phyloP scores from a whole-genome alignment of 2,329 filamentous ascomycete species.

The Pseudocercospora eumusae region DNA sequence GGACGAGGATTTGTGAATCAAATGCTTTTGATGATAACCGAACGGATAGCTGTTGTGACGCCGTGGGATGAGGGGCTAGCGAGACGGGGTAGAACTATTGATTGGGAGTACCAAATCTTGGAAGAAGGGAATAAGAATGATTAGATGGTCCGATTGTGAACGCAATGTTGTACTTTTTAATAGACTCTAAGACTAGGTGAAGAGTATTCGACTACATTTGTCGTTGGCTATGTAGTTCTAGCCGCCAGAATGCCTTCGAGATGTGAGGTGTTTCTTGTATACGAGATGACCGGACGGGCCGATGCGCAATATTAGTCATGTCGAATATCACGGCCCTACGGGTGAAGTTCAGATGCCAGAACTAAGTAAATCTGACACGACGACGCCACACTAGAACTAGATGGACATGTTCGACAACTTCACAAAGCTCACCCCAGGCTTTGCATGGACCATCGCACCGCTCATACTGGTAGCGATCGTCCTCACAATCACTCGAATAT shows the following conservation, averaged over 20 bases:
- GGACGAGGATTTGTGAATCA: neutral
- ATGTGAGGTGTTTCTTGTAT: neutral
- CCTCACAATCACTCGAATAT: conserved; percentile 23
- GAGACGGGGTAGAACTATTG: no score
- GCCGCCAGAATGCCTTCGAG: neutral
- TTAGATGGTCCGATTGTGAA: neutral
- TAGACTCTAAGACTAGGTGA: neutral
- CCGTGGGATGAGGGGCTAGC: neutral
- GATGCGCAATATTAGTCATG: no score
- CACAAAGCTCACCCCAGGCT: neutral
- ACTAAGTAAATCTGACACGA: neutral
- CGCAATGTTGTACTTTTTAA: no score
- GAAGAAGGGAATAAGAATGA: neutral
- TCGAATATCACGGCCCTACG: neutral
- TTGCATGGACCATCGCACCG: conserved; percentile 20
- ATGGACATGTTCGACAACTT: neutral
- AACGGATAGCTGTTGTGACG: neutral
- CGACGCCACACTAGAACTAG: neutral
- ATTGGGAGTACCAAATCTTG: neutral
- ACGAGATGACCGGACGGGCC: no score
- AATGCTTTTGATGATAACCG: neutral
- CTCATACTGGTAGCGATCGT: conserved; percentile 20
- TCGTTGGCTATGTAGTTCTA: neutral
- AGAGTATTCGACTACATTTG: neutral
- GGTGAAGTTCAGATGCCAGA: neutral